Evolutionary conservation across 495 filamentous ascomycete species (phyloP).

Genomic region (Talaromyces wortmannii): DNA sequence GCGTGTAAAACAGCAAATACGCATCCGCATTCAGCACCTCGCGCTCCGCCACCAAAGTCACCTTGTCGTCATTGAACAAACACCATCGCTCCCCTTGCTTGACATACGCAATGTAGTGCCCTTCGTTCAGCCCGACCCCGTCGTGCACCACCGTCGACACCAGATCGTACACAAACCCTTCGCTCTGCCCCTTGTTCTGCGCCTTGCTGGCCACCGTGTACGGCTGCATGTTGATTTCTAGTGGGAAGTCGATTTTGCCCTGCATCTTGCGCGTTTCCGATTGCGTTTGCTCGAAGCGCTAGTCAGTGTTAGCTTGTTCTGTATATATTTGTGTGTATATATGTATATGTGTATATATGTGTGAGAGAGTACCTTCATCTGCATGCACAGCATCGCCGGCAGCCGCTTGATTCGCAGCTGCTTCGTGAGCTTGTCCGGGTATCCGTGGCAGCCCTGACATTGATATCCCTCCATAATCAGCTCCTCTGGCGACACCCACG

Average conservation of each 20-base stretch:
- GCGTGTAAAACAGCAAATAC: constrained; percentile 83
- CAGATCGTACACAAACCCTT: constrained; percentile 67
- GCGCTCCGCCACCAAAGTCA: constrained; percentile 67
- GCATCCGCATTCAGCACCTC: constrained; percentile 78
- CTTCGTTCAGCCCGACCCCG: constrained; percentile 75
- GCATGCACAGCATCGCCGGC: constrained; percentile 83
- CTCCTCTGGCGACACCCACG: constrained; percentile 66
- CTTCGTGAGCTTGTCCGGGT: constrained; percentile 65
- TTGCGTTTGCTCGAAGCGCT: constrained; percentile 75
- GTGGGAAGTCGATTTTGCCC: constrained; percentile 71
- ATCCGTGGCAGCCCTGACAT: constrained; percentile 67
- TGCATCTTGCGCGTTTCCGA: constrained; percentile 70
- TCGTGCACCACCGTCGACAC: constrained; percentile 77
- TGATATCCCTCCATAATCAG: constrained; percentile 71
- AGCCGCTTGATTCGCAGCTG: constrained; percentile 72
- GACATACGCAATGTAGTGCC: constrained; percentile 86
- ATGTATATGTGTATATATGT: too few species aligned
- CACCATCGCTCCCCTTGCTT: constrained; percentile 83
- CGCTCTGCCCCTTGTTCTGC: constrained; percentile 25
- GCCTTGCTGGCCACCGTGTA: constrained; percentile 58
- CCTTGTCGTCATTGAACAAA: constrained; percentile 84
- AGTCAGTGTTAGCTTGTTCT: neutral
- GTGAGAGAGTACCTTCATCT: constrained; percentile 63
- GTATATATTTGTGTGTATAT: too few species aligned
- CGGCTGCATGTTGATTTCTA: constrained; percentile 80